Percentiles rank a stretch among this genome's conserved stretches.
Conservation (phyloP, 2,329 filamentous ascomycete species). For the Botrytis pseudocinerea region DNA sequence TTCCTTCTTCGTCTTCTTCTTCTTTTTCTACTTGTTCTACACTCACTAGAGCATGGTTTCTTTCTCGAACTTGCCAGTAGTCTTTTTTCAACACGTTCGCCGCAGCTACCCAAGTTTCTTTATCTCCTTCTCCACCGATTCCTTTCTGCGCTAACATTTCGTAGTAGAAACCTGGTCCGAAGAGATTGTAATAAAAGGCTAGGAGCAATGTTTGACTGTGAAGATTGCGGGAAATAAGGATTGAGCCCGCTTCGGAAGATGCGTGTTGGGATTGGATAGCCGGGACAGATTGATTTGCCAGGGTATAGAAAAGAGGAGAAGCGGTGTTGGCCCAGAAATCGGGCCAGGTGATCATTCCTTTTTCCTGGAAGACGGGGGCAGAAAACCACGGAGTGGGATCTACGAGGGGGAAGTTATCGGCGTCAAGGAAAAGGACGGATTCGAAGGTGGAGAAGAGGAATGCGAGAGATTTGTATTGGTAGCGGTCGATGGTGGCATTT, state of each 20-base stretch:
- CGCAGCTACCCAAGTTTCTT: constrained; percentile 22
- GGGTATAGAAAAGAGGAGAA: constrained; percentile 44
- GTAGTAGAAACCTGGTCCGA: constrained; percentile 22
- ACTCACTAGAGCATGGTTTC: constrained; percentile 3
- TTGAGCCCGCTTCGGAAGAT: constrained; percentile 22
- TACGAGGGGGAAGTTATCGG: constrained; percentile 48
- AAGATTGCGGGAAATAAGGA: constrained; percentile 13
- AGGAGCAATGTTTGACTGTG: constrained; percentile 14
- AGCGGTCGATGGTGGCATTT: constrained; percentile 43
- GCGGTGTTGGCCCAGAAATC: constrained; percentile 48
- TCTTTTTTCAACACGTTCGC: background rate
- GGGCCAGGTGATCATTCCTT: constrained; percentile 49
- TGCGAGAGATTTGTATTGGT: constrained; percentile 51
- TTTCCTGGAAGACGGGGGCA: constrained; percentile 45
- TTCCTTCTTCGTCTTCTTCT: background rate
- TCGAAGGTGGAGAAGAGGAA: constrained; percentile 53
- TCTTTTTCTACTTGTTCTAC: background rate
- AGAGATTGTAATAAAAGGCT: constrained; percentile 24
- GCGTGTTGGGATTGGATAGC: constrained; percentile 7
- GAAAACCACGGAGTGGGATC: constrained; percentile 47
- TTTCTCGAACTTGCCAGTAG: constrained; percentile 23
- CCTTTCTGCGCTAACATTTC: constrained; percentile 15
- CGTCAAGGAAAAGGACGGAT: constrained; percentile 51
- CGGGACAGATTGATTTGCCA: constrained; percentile 35
- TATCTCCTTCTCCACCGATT: constrained; percentile 23